Evolutionary conservation across 2,329 filamentous ascomycete genomes (phyloP).

Genomic region (Penicillium sp.): DNA sequence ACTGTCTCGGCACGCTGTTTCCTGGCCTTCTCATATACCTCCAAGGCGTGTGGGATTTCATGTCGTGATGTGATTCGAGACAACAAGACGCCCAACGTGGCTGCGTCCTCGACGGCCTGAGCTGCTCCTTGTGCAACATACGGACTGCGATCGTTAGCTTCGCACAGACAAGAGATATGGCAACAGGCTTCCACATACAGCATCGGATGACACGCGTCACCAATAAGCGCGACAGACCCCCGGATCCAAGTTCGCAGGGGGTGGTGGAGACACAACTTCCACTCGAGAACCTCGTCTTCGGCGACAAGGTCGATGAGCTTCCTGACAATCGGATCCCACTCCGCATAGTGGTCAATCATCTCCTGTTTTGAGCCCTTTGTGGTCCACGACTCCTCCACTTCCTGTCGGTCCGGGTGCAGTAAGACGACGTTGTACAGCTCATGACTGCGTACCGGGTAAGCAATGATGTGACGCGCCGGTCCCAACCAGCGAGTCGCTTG

Average conservation of each 20-base stretch:
- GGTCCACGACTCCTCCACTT: slow-evolving; percentile 66
- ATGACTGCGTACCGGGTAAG: slow-evolving; percentile 72
- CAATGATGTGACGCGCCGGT: slow-evolving; percentile 74
- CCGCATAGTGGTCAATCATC: slow-evolving; percentile 65
- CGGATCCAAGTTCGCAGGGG: slow-evolving; percentile 41
- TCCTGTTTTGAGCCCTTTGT: slow-evolving; percentile 64
- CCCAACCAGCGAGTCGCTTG: slow-evolving; percentile 77
- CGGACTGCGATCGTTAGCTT: slow-evolving; percentile 26
- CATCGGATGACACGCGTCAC: slow-evolving; percentile 52
- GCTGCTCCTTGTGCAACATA: slow-evolving; percentile 52
- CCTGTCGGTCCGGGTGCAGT: slow-evolving; percentile 65
- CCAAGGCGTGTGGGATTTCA: slow-evolving; percentile 41
- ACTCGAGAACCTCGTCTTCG: slow-evolving; percentile 53
- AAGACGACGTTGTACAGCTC: slow-evolving; percentile 68
- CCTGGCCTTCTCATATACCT: slow-evolving; percentile 42
- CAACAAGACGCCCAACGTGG: slow-evolving; percentile 39
- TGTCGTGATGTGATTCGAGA: slow-evolving; percentile 34
- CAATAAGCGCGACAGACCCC: slow-evolving; percentile 44
- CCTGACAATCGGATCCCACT: slow-evolving; percentile 64
- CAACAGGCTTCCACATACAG: slow-evolving; percentile 34
- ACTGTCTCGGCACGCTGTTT: slow-evolving; percentile 46
- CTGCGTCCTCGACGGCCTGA: slow-evolving; percentile 51
- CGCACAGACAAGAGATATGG: neutral
- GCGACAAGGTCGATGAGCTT: slow-evolving; percentile 65
- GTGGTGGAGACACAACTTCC: slow-evolving; percentile 41